Evolutionary conservation across 2,329 filamentous ascomycete genomes (phyloP).

Genomic region (Penicillium sclerotiorum): DNA sequence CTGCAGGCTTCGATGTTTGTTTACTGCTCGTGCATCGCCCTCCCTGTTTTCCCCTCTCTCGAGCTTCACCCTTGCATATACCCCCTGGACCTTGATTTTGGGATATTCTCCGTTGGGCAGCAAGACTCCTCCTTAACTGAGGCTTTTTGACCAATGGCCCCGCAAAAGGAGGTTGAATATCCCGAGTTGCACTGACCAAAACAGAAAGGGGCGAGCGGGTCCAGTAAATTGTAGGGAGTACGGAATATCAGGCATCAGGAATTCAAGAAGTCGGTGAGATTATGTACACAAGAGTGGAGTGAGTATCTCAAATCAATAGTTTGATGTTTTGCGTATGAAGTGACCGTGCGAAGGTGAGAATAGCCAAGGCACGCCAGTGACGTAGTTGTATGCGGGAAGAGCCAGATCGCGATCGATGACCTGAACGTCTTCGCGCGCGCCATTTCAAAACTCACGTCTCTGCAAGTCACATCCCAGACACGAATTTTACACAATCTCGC

Average conservation of each 20-base stretch:
- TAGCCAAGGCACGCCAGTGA: not conserved
- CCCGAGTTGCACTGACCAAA: not conserved
- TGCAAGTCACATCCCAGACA: not conserved
- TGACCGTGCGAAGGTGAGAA: not conserved
- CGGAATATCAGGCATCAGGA: not conserved
- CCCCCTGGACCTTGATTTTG: not conserved
- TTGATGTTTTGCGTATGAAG: not conserved
- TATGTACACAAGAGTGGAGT: not conserved
- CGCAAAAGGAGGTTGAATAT: not conserved
- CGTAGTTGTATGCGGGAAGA: not conserved
- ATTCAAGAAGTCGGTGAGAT: not conserved
- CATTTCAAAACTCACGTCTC: not conserved
- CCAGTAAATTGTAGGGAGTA: not conserved
- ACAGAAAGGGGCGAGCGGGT: not conserved
- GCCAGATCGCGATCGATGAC: slow-evolving; percentile 9
- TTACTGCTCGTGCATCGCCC: too few species aligned
- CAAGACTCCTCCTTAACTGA: not conserved
- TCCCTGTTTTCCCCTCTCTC: too few species aligned
- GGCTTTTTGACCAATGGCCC: not conserved
- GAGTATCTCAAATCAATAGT: not conserved
- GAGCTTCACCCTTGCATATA: not conserved
- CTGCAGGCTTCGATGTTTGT: too few species aligned
- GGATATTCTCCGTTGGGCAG: not conserved
- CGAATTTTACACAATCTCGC: not conserved
- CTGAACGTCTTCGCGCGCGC: not conserved